Base-by-base conservation (phyloP, 352 stramenopile species). In the Globisporangium perplexum region DNA sequence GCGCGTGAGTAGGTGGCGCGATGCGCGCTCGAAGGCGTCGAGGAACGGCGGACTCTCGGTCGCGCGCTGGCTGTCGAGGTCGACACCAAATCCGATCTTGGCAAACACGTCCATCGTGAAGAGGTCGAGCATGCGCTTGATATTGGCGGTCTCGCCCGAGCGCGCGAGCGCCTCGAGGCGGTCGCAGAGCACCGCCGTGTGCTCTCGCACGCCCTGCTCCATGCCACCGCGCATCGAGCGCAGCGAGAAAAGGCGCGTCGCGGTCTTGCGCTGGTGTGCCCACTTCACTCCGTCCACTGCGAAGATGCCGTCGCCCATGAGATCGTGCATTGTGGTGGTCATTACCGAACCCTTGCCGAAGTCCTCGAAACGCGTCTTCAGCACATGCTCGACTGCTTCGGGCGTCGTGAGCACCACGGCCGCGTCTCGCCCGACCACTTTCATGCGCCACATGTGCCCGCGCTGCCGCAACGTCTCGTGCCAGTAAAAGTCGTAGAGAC, bases 201-300 rank as follows among this genome's bases (percentile, higher is more conserved):
- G 46, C 15, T 55, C n/a, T 0, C 35, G 38, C 36, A 77, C 57
- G 14, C 46, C 26, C n/a, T 56, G 28, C 14, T 65, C 59, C 68
- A 80, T 80, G 20, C 41, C 60, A 6, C 72, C 68, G 28, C 60
- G 59, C 56, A 77, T 55, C 36, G 55, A 55, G 23, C 68, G 62
- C 12, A 70, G 60, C 30, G 71, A 83, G 33, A 93, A 90, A 22
- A 96, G 83, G 50, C 93, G 79, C 47, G 74, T 93, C 60, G 80
- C 79, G 7, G 61, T 80, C 62, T 89, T 88, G 54, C 77, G 73
- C 55, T 91, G 80, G 46, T 76, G 57, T 1, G 59, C 39, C 80
- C 80, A 91, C 4, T 33, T 35, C 26, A 38, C 45, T 7, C 74
- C 73, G 46, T 88, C 73, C 8, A 58, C 60, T 0, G 55, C 59